Evolutionary conservation across 345 rosid genomes (phyloP).

Genomic region (Populus davidiana): DNA sequence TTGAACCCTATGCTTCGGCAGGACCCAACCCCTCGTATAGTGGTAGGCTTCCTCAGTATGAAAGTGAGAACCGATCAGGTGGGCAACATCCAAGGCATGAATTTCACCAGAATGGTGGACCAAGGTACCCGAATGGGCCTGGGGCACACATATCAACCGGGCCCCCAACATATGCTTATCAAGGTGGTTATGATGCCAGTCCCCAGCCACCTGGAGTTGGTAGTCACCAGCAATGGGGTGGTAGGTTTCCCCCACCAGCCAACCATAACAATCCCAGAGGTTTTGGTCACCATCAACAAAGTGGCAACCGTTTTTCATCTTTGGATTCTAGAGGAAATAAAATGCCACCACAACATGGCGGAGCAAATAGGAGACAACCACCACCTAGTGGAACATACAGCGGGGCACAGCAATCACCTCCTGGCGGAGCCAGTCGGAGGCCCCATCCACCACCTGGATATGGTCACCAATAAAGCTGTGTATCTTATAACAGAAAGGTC

Average conservation of each 20-base stretch:
- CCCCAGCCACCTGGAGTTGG: slow-evolving; percentile 35
- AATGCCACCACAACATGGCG: slow-evolving; percentile 22
- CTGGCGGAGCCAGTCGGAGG: slow-evolving; percentile 10
- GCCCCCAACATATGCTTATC: slow-evolving; percentile 15
- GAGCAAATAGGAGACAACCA: background rate
- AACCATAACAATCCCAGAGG: slow-evolving; percentile 40
- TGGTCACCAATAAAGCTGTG: background rate
- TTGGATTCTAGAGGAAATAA: slow-evolving; percentile 30
- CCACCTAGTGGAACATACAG: slow-evolving; percentile 13
- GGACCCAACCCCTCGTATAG: slow-evolving; percentile 9
- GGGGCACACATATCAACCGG: slow-evolving; percentile 5
- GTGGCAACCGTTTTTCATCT: slow-evolving; percentile 37
- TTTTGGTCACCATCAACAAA: slow-evolving; percentile 32
- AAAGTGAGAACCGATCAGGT: slow-evolving; percentile 14
- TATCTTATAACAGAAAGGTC: background rate
- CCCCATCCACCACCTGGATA: slow-evolving; percentile 7
- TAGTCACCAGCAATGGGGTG: slow-evolving; percentile 32
- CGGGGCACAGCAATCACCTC: slow-evolving; percentile 7
- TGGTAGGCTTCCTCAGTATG: slow-evolving; percentile 23
- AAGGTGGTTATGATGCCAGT: slow-evolving; percentile 31
- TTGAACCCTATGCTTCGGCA: slow-evolving; percentile 9
- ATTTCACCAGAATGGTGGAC: slow-evolving; percentile 29
- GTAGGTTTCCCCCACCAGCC: slow-evolving; percentile 33
- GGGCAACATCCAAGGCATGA: slow-evolving; percentile 23
- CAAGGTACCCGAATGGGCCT: slow-evolving; percentile 28